Base-by-base conservation (phyloP, 2,329 filamentous ascomycete genomes). In the Pseudofabraea citricarpa region DNA sequence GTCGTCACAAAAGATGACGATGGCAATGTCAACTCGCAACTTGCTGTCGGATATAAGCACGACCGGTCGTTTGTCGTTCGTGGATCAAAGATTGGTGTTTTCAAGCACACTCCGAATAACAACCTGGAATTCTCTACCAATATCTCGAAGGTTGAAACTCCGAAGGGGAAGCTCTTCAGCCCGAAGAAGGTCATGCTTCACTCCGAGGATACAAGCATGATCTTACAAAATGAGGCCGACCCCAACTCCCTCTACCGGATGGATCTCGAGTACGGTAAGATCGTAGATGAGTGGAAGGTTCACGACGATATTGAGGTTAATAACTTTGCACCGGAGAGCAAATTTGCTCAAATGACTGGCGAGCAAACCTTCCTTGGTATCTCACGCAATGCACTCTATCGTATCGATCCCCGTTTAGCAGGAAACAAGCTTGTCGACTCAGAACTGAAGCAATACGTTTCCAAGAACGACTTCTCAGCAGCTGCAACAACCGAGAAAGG, bases 251-350 rank as follows among this genome's bases (percentile, higher is more conserved):
- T 98, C 1, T 98, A 90, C 64, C 87, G 88, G 36, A 97, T 98
- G 93, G 93, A 98, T 67, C 75, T 98, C 35, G 91, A 98, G 64
- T 94, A 94, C 56, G 93, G 93, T 54, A 97, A 96, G 69, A 87
- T 98, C 26, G 90, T 97, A 2, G 93, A 98, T 59, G 93, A 98
- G 66, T 98, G 93, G 93, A 95, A 95, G 56, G 79, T 98, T 12
- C 91, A 98, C 60, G 91, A 98, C 50, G 88, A 97, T 61, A 96
- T 98, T 43, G 85, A 88, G 0, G 87, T 97, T 48, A 82, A 87
- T 43, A 93, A 84, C 8, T 97, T 97, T 65, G 88, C 88, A 0
- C 93, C 93, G 0, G 90, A 96, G 65, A 95, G 85, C 77, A 98
- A 98, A 79, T 98, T 96, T 59, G 83, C 93, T 1, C 93, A 98